phyloP scores from a whole-genome alignment of 1,139 yeast genomes.

The Diutina sp. region DNA sequence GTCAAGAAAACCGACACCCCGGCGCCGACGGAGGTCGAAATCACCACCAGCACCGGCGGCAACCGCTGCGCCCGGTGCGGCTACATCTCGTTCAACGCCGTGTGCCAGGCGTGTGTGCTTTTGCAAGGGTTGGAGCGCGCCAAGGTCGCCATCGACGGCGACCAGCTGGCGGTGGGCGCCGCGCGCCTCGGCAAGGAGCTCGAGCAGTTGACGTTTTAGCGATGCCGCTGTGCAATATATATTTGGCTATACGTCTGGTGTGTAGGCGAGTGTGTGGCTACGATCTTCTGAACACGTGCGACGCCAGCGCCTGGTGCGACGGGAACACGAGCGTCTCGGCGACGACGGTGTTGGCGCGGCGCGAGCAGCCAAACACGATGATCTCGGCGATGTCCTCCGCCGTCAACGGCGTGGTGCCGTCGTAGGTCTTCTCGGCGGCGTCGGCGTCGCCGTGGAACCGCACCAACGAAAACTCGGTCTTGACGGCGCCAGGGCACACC shows the following conservation, averaged over 20 bases:
- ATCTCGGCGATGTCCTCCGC: constrained; percentile 8
- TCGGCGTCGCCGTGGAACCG: constrained; percentile 8
- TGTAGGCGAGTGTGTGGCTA: background rate
- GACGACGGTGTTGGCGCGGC: constrained; percentile 7
- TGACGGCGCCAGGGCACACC: constrained; percentile 8
- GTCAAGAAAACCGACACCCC: constrained; percentile 9
- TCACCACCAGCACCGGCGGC: constrained; percentile 30
- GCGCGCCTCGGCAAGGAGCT: constrained; percentile 22
- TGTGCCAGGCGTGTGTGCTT: constrained; percentile 89
- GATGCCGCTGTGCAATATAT: background rate
- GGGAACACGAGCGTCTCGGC: constrained; percentile 6
- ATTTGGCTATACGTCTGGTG: background rate
- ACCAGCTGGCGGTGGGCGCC: constrained; percentile 45
- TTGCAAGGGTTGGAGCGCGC: constrained; percentile 81
- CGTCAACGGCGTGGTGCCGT: constrained; percentile 7
- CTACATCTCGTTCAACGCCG: constrained; percentile 72
- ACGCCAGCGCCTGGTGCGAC: constrained; percentile 2
- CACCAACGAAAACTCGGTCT: constrained; percentile 8
- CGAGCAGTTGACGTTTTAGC: background rate
- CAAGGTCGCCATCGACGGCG: constrained; percentile 39
- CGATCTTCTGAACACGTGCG: constrained; percentile 2
- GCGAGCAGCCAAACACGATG: constrained; percentile 8
- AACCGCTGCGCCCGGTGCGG: constrained; percentile 84
- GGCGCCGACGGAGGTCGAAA: background rate
- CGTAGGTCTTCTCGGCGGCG: constrained; percentile 7